Evolutionary conservation across 2,329 filamentous ascomycete species (phyloP).

Genomic region (Verticillium zaregamsianum): DNA sequence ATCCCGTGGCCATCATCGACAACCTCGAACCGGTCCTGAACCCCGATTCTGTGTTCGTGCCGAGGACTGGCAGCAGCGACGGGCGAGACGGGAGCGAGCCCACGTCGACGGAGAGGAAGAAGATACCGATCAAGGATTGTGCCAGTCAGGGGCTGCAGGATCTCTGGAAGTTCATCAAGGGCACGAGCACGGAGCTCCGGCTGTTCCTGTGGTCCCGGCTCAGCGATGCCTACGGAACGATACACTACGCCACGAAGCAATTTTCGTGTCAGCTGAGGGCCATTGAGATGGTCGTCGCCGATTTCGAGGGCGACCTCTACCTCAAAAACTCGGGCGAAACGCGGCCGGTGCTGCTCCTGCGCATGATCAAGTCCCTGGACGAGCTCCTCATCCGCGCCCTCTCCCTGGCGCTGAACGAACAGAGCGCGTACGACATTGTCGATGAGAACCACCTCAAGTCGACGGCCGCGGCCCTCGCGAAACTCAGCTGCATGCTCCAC

Average conservation of each 20-base stretch:
- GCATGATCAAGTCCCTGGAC: slow-evolving; percentile 74
- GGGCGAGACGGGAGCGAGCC: not conserved
- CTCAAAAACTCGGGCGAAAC: slow-evolving; percentile 54
- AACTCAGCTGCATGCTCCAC: slow-evolving; percentile 71
- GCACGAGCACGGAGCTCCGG: slow-evolving; percentile 76
- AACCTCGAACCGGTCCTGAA: slow-evolving; percentile 90
- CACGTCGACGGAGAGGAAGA: slow-evolving; percentile 6
- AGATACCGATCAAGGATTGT: slow-evolving; percentile 43
- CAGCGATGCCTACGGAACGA: slow-evolving; percentile 81
- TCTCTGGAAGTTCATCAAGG: slow-evolving; percentile 79
- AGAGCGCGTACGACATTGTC: slow-evolving; percentile 73
- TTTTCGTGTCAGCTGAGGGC: slow-evolving; percentile 83
- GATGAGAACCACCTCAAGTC: slow-evolving; percentile 73
- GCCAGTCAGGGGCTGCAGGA: slow-evolving; percentile 62
- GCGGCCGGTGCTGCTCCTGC: slow-evolving; percentile 67
- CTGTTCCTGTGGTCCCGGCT: slow-evolving; percentile 87
- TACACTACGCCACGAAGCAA: slow-evolving; percentile 82
- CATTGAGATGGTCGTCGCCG: slow-evolving; percentile 73
- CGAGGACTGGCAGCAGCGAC: slow-evolving; percentile 8
- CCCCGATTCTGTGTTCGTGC: slow-evolving; percentile 51
- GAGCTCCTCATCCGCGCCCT: slow-evolving; percentile 70
- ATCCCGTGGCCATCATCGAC: slow-evolving; percentile 83
- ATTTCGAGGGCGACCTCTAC: slow-evolving; percentile 60
- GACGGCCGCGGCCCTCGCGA: slow-evolving; percentile 67
- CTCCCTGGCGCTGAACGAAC: slow-evolving; percentile 63